Evolutionary conservation across 345 rosid species (phyloP), one percentile per base, ranked within the genome.

Genomic region (rapeseed (Brassica napus)): DNA sequence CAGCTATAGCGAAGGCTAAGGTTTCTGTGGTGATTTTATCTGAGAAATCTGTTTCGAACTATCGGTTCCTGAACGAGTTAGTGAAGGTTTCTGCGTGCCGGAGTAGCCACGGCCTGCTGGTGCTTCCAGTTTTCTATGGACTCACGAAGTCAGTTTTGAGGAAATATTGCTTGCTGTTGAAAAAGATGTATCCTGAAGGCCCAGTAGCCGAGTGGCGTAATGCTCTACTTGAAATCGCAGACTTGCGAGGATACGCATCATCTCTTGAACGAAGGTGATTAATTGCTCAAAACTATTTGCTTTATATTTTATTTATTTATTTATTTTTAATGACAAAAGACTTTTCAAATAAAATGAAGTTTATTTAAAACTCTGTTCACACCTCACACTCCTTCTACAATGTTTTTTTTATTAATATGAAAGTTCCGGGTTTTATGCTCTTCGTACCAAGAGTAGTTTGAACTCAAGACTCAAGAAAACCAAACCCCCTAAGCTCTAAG

Each of bases 191-290:
- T 61, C 14, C 59, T 61, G 1, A 42, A 2, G 59, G 4, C 14
- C 24, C 1, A 5, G 37, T 59, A 37, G 10, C 55, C 3, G 26
- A 24, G 1, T 59, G 75, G 75, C 67, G 75, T 14, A 18, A 6
- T 2, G 76, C 76, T 42, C 59, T 72, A 0, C 30, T 39, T 16
- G 59, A 72, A 2, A 42, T 61, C 39, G 68, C 28, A n/a, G 76
- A 72, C 58, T 72, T 72, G 32, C 68, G 11, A 72, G 76, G 76
- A 8, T 9, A 72, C 16, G 59, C 59, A 61, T 72, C 76, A 26
- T 72, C 76, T 59, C 64, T 5, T 37, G 57, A 61, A 0, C 64
- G 5, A 59, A 59, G 63, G 63, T 58, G 8, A 58, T 21, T 57
- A 2, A 21, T 1, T 58, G 14, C 4, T 8, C 31, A 58, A 21